These are phyloP conservation scores for Cryptosporidium meleagridis DNA, from an alignment of 169 alveolate genomes.

Conservation along the genomic window DNA sequence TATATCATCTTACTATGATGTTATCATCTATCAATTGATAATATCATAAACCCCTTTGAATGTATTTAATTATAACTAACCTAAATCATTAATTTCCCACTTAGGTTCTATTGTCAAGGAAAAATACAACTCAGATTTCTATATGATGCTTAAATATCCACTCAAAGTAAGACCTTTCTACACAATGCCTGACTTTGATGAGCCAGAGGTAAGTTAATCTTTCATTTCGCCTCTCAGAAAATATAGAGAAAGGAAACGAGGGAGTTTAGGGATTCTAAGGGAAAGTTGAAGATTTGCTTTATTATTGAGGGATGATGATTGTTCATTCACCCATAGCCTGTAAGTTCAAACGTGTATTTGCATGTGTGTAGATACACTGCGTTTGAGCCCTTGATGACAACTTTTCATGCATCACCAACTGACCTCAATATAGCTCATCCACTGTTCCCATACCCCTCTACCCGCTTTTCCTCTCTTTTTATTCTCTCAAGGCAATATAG, in stretches of 20 bases:
- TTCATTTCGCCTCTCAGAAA: neutral
- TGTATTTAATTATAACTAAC: neutral
- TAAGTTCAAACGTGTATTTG: neutral
- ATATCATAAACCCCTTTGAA: too few species aligned
- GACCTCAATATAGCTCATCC: constrained; percentile 18
- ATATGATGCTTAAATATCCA: constrained; percentile 97
- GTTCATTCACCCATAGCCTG: constrained; percentile 75
- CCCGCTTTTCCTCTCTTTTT: neutral
- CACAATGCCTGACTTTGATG: constrained; percentile 96
- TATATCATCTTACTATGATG: neutral
- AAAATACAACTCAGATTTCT: constrained; percentile 96
- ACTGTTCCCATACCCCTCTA: neutral
- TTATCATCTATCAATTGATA: too few species aligned
- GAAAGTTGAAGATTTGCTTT: neutral
- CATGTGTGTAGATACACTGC: neutral
- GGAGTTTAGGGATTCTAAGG: neutral
- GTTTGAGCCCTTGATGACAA: constrained; percentile 47
- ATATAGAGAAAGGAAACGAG: neutral
- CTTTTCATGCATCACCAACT: constrained; percentile 75
- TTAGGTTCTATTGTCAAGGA: constrained; percentile 91
- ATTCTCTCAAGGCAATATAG: neutral
- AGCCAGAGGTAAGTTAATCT: constrained; percentile 85
- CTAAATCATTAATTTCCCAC: neutral
- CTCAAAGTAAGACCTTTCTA: constrained; percentile 97
- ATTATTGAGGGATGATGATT: constrained; percentile 65